Evolutionary conservation across 2,329 filamentous ascomycete species (phyloP).

Genomic region (Aspergillus novofumigatus): DNA sequence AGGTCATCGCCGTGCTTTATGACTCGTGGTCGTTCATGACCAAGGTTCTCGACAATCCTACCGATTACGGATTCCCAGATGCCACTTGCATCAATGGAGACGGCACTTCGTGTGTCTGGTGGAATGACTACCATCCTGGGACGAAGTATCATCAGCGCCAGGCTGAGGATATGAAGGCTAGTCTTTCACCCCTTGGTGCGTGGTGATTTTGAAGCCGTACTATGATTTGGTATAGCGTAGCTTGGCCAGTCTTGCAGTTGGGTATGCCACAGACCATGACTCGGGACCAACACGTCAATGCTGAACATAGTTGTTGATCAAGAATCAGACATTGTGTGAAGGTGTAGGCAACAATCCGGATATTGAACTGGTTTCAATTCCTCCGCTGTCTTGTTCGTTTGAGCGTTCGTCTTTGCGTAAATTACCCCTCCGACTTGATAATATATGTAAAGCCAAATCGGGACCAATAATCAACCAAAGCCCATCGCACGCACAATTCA

Average conservation of each 20-base stretch:
- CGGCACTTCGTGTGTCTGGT: slow-evolving; percentile 29
- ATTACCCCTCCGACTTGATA: no score
- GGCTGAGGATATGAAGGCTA: slow-evolving; percentile 28
- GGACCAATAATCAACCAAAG: no score
- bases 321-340: no score
- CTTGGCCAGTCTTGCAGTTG: no score
- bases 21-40: slow-evolving; percentile 25
- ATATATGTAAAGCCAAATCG: background rate
- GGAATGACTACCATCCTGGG: slow-evolving; percentile 31
- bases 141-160: slow-evolving; percentile 26
- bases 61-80: slow-evolving; percentile 23
- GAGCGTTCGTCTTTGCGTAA: background rate
- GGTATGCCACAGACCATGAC: no score
- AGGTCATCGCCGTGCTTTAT: slow-evolving; percentile 20
- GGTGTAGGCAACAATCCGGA: no score
- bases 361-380: background rate
- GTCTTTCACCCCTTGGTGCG: slow-evolving; percentile 17
- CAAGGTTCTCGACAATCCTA: slow-evolving; percentile 23
- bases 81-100: slow-evolving; percentile 26
- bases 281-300: no score
- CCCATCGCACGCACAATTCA: no score
- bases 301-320: no score
- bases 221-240: no score
- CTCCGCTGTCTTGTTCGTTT: background rate
- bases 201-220: slow-evolving; percentile 15